Percentiles rank a stretch among this genome's conserved stretches.
Conservation (phyloP, 495 filamentous ascomycete species). For the Penicillium macrosclerotiorum region DNA sequence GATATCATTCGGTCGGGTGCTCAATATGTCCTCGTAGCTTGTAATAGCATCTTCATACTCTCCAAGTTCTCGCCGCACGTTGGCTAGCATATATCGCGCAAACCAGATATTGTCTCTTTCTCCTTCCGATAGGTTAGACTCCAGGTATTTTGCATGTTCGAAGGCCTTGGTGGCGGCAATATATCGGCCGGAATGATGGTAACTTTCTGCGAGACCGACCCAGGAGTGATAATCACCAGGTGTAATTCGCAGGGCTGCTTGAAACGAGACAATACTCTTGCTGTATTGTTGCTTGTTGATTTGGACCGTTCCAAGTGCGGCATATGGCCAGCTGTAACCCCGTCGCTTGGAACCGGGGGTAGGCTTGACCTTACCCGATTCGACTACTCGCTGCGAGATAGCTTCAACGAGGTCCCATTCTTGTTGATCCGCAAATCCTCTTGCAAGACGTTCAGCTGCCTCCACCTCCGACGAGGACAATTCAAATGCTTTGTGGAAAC, state of each 20-base stretch:
- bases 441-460: slow-evolving; percentile 83
- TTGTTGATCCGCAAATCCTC: slow-evolving; percentile 77
- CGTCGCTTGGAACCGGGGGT: slow-evolving; percentile 88
- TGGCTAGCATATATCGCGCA: slow-evolving; percentile 93
- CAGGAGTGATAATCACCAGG: slow-evolving; percentile 90
- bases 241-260: slow-evolving; percentile 79
- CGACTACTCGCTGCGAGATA: slow-evolving; percentile 84
- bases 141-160: slow-evolving; percentile 70
- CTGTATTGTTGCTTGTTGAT: slow-evolving; percentile 90
- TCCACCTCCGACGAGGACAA: slow-evolving; percentile 82
- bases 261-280: slow-evolving; percentile 86
- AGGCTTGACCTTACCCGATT: slow-evolving; percentile 85
- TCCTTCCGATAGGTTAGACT: slow-evolving; percentile 36
- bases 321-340: slow-evolving; percentile 92
- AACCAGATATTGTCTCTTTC: slow-evolving; percentile 78
- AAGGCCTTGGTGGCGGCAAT: slow-evolving; percentile 92
- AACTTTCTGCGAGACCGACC: slow-evolving; percentile 93
- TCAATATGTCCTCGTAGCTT: slow-evolving; percentile 71
- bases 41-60: slow-evolving; percentile 79
- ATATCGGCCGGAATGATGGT: slow-evolving; percentile 89
- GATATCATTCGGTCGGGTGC: slow-evolving; percentile 65
- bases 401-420: slow-evolving; percentile 98
- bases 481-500: slow-evolving; percentile 97
- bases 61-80: slow-evolving; percentile 86
- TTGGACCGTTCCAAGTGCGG: slow-evolving; percentile 94